These are phyloP conservation scores for Suillus lakei DNA, from an alignment of 768 basidiomycete genomes.

Conservation along the genomic window DNA sequence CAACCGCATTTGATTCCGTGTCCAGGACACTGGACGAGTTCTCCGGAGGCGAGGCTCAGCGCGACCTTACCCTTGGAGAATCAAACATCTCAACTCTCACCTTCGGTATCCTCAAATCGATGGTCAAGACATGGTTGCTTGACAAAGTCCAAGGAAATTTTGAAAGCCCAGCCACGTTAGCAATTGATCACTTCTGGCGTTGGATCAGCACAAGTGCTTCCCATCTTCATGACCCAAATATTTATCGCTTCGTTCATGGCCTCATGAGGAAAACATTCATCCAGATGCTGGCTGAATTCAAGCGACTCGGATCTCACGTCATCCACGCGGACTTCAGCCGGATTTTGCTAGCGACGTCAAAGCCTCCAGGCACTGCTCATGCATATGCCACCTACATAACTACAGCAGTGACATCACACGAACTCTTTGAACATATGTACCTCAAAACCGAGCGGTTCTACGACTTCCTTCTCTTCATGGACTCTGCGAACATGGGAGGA, in stretches of 20 bases:
- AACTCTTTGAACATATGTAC: conserved; percentile 93
- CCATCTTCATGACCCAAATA: conserved; percentile 87
- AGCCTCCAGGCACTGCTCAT: conserved; percentile 92
- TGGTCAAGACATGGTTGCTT: conserved; percentile 91
- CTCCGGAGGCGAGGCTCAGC: conserved; percentile 58
- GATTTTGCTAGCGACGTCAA: conserved; percentile 90
- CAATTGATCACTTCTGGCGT: conserved; percentile 95
- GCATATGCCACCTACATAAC: conserved; percentile 97
- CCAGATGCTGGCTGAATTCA: conserved; percentile 95
- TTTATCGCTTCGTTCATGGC: conserved; percentile 92
- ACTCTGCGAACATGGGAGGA: conserved; percentile 89
- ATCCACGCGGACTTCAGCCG: conserved; percentile 93
- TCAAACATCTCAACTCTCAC: conserved; percentile 86
- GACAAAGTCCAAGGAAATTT: conserved; percentile 78
- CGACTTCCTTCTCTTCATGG: conserved; percentile 96
- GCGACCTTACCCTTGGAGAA: conserved; percentile 86
- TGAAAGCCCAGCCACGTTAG: conserved; percentile 66
- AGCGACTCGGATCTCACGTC: conserved; percentile 89
- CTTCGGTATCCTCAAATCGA: conserved; percentile 81
- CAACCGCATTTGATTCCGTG: conserved; percentile 92
- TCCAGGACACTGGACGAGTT: conserved; percentile 93
- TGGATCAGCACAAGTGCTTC: conserved; percentile 91
- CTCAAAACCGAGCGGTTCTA: conserved; percentile 88
- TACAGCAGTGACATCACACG: conserved; percentile 91
- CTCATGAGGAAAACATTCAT: conserved; percentile 99